Evolutionary conservation across 805 yeast genomes (phyloP).

Genomic region (Metschnikowia matae): DNA sequence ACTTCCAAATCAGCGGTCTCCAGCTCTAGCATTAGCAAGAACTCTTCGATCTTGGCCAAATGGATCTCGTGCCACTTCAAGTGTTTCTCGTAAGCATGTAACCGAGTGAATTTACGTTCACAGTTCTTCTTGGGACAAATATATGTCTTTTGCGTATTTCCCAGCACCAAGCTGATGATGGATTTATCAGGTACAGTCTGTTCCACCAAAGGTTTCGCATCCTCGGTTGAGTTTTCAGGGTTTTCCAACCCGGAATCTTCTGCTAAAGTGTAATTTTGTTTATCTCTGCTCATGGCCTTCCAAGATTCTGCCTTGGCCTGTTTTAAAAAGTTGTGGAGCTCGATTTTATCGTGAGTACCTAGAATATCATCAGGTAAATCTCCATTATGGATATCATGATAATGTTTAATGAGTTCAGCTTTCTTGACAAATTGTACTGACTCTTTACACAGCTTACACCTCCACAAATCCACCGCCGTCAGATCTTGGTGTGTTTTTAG

Average conservation of each 20-base stretch:
- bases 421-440: constrained; percentile 48
- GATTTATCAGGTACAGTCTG: constrained; percentile 7
- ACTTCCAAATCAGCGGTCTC: constrained; percentile 1
- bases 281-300: constrained; percentile 7
- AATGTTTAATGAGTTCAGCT: constrained; percentile 54
- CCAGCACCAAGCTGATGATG: constrained; percentile 10
- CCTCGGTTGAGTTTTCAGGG: background rate
- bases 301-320: constrained; percentile 14
- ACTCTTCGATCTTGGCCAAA: constrained; percentile 25
- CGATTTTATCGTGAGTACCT: constrained; percentile 20
- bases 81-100: constrained; percentile 14
- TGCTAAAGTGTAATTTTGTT: background rate
- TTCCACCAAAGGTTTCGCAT: constrained; percentile 3
- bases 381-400: constrained; percentile 44
- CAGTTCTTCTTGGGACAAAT: constrained; percentile 13
- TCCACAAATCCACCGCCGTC: constrained; percentile 51
- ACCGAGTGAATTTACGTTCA: constrained; percentile 9
- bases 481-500: constrained; percentile 56
- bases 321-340: constrained; percentile 20
- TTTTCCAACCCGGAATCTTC: background rate
- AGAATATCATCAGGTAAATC: constrained; percentile 33
- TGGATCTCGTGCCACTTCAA: constrained; percentile 22
- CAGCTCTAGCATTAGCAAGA: background rate
- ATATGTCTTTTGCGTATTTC: constrained; percentile 5
- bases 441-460: constrained; percentile 51